phyloP scores from a whole-genome alignment of 2,329 filamentous ascomycete species.

The Penicillium frequentans region DNA sequence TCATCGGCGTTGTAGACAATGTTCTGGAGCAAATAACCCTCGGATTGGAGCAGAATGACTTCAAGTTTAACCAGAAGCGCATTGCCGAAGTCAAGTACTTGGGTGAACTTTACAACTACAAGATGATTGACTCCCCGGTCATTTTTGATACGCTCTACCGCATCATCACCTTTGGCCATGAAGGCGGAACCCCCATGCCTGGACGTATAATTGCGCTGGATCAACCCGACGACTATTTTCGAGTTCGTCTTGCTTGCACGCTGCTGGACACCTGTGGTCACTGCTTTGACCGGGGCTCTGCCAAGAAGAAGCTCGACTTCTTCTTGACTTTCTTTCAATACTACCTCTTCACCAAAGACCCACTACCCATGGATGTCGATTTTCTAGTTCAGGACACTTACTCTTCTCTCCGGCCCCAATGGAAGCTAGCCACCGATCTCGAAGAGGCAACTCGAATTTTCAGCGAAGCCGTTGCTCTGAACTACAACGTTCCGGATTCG shows the following conservation, averaged over 20 bases:
- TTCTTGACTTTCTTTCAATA: conserved; percentile 95
- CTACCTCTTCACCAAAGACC: conserved; percentile 87
- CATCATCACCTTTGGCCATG: conserved; percentile 89
- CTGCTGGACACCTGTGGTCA: conserved; percentile 93
- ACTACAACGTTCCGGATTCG: conserved; percentile 76
- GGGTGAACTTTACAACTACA: conserved; percentile 95
- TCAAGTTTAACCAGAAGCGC: conserved; percentile 92
- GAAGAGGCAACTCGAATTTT: conserved; percentile 84
- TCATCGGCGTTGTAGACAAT: conserved; percentile 88
- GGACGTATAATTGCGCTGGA: conserved; percentile 78
- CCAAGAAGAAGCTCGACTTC: conserved; percentile 96
- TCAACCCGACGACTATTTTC: conserved; percentile 91
- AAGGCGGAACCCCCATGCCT: conserved; percentile 74
- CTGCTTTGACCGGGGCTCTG: conserved; percentile 90
- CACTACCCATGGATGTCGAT: conserved; percentile 93
- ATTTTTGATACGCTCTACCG: conserved; percentile 96
- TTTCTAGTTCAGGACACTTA: conserved; percentile 95
- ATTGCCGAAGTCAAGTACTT: conserved; percentile 96
- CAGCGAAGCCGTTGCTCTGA: conserved; percentile 82
- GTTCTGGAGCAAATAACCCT: conserved; percentile 83
- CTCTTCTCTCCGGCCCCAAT: conserved; percentile 80
- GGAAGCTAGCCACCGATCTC: conserved; percentile 78
- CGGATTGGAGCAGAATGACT: conserved; percentile 93
- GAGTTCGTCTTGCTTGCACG: conserved; percentile 84
- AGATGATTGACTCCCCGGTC: conserved; percentile 91